Evolutionary conservation across 192 early-diverging fungal genomes (phyloP).

Genomic region (Tieghemiomyces parasiticus): DNA sequence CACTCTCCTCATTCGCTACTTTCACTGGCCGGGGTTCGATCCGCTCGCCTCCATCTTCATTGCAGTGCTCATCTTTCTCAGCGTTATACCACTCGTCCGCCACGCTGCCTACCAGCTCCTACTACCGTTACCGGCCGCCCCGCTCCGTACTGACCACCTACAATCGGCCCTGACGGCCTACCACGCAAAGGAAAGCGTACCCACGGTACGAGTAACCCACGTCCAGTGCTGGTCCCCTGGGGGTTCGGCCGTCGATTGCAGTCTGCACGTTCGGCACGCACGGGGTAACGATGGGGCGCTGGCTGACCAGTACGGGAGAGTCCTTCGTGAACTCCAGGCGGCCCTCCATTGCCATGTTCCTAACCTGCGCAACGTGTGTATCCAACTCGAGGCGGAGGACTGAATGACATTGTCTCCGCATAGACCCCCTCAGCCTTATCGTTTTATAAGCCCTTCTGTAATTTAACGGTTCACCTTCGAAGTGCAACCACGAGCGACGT

Average conservation of each 20-base stretch:
- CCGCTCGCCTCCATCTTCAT: constrained; percentile 90
- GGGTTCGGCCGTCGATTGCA: neutral
- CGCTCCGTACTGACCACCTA: neutral
- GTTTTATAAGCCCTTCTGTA: too few relatives aligned
- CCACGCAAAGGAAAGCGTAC: too few relatives aligned
- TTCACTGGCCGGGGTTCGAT: constrained; percentile 92
- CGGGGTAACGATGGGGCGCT: neutral
- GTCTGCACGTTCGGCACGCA: neutral
- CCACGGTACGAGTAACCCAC: neutral
- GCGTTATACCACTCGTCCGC: constrained; percentile 70
- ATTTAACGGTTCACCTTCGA: too few relatives aligned
- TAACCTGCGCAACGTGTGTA: neutral
- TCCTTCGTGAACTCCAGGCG: neutral
- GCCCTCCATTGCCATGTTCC: neutral
- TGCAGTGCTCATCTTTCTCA: constrained; percentile 69
- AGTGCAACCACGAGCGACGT: too few relatives aligned
- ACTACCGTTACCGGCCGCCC: constrained; percentile 11
- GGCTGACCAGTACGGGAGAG: neutral
- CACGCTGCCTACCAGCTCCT: constrained; percentile 40
- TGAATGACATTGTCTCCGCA: too few relatives aligned
- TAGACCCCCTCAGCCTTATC: too few relatives aligned
- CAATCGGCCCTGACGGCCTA: neutral
- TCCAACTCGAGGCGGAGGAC: too few relatives aligned
- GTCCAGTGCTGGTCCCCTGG: constrained; percentile 4
- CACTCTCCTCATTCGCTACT: constrained; percentile 69